These are phyloP conservation scores for Pyrenochaeta sp. DNA, from an alignment of 2,329 filamentous ascomycete genomes.

Conservation along the genomic window DNA sequence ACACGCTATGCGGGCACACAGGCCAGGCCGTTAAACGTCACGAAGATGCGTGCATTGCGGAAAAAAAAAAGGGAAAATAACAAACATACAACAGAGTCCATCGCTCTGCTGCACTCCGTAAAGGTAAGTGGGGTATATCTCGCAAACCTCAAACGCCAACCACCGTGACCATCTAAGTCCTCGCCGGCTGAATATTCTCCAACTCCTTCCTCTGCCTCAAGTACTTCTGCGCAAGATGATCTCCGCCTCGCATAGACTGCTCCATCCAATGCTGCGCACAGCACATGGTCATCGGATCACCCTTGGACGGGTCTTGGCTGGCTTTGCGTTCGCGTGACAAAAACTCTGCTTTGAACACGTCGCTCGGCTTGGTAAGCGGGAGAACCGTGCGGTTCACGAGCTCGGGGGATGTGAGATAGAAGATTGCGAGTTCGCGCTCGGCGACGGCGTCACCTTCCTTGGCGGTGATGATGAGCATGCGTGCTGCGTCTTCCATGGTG, in stretches of 20 bases:
- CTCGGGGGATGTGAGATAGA: slow-evolving; percentile 92
- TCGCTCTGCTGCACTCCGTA: no score
- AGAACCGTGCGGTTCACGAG: slow-evolving; percentile 79
- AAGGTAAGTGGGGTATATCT: no score
- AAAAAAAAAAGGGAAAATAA: slow-evolving; percentile 12
- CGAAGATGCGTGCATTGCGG: slow-evolving; percentile 11
- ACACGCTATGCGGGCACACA: background rate
- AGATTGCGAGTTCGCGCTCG: slow-evolving; percentile 89
- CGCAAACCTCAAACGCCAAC: slow-evolving; percentile 5
- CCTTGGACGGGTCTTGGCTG: slow-evolving; percentile 67
- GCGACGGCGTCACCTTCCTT: slow-evolving; percentile 89
- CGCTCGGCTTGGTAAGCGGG: slow-evolving; percentile 81
- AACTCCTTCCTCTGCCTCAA: slow-evolving; percentile 74
- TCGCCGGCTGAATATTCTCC: slow-evolving; percentile 61
- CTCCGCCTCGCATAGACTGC: slow-evolving; percentile 82
- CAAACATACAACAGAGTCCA: no score
- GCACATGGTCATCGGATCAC: slow-evolving; percentile 88
- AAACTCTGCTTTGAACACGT: slow-evolving; percentile 89
- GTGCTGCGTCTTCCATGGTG: slow-evolving; percentile 79
- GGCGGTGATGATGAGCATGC: slow-evolving; percentile 91
- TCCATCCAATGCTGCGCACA: slow-evolving; percentile 98
- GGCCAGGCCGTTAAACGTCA: no score
- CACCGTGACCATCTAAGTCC: slow-evolving; percentile 17
- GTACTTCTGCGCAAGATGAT: slow-evolving; percentile 82
- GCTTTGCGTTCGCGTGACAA: slow-evolving; percentile 69